Conservation (phyloP, 2,329 filamentous ascomycete species). For the Ceratocystis colombiana region DNA sequence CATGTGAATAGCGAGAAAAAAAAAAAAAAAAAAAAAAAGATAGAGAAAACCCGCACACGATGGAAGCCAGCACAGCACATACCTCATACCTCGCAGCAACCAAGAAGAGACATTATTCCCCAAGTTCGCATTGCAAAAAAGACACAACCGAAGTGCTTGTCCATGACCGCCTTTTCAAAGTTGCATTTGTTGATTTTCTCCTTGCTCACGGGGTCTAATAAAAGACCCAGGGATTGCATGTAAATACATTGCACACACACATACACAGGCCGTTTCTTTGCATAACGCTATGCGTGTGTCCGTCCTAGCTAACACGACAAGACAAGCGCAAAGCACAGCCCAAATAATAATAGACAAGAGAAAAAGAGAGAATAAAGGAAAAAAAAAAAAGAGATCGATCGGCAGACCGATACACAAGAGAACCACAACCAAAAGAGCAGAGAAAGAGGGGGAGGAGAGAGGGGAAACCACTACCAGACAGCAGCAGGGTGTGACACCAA, state of each 20-base stretch:
- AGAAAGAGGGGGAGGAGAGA: background rate
- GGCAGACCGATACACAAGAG: constrained; percentile 1
- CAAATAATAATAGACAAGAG: background rate
- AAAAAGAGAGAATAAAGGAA: background rate
- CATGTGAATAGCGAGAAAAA: background rate
- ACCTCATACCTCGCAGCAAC: background rate
- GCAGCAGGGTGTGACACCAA: background rate
- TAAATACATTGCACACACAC: background rate
- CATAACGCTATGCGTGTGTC: background rate
- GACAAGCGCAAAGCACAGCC: too few relatives aligned
- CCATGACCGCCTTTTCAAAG: constrained; percentile 12
- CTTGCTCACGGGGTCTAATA: constrained; percentile 9
- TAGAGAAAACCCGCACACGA: background rate
- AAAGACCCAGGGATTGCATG: background rate
- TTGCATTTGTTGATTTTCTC: constrained; percentile 1
- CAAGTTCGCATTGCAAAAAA: background rate
- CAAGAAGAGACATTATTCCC: too few relatives aligned
- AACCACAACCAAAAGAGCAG: background rate
- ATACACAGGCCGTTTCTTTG: background rate
- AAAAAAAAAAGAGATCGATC: constrained; percentile 3
- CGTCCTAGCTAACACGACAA: too few relatives aligned
- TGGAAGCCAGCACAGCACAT: background rate
- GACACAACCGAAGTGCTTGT: constrained; percentile 2
- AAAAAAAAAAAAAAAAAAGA: too few relatives aligned
- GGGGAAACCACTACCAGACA: background rate